Conservation (phyloP, 768 basidiomycete species). For the Trichaptum fuscoviolaceum region DNA sequence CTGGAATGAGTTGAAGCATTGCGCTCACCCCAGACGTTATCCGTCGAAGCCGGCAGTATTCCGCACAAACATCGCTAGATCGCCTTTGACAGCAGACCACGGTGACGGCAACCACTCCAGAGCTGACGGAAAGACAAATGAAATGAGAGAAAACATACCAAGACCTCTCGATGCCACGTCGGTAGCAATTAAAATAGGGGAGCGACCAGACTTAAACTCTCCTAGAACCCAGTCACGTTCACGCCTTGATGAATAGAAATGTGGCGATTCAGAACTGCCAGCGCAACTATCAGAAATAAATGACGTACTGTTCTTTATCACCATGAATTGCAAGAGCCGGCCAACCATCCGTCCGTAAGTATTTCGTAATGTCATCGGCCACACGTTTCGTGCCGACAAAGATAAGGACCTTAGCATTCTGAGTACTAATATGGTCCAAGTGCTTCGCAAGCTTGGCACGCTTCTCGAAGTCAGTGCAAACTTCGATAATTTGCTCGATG, state of each 20-base stretch:
- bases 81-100: neutral
- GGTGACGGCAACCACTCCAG: neutral
- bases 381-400: constrained; percentile 98
- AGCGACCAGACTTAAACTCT: constrained; percentile 98
- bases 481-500: constrained; percentile 92
- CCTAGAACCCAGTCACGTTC: constrained; percentile 99
- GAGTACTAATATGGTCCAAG: constrained; percentile 90
- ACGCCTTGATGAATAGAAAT: constrained; percentile 42
- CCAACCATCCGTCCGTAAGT: constrained; percentile 97
- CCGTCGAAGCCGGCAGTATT: neutral
- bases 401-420: constrained; percentile 98
- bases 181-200: constrained; percentile 96
- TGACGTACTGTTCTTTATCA: constrained; percentile 92
- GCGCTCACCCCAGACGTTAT: neutral
- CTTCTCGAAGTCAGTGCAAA: constrained; percentile 97
- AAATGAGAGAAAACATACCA: constrained; percentile 70
- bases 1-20: neutral
- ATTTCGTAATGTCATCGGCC: constrained; percentile 98
- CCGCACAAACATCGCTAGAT: neutral
- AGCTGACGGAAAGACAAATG: constrained; percentile 6
- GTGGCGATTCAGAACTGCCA: neutral
- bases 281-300: neutral
- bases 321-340: constrained; percentile 99
- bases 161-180: constrained; percentile 99
- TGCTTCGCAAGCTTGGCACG: constrained; percentile 94